phyloP scores from a whole-genome alignment of 179 eudicot genomes.

The Spergularia azorica region DNA sequence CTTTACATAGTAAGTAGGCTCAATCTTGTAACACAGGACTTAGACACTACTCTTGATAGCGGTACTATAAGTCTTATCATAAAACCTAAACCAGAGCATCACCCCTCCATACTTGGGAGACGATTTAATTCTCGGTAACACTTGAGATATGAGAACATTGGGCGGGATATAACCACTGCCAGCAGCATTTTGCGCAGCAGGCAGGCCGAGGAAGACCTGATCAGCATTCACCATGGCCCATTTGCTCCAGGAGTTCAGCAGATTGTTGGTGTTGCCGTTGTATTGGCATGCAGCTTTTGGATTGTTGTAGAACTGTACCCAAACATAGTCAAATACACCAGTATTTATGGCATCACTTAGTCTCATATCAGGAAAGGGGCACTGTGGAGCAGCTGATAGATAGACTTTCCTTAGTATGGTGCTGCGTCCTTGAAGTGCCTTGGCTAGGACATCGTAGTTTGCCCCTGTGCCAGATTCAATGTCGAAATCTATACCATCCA shows the following conservation, averaged over 20 bases:
- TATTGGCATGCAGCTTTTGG: slow-evolving; percentile 42
- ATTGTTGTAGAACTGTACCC: slow-evolving; percentile 68
- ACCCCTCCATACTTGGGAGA: slow-evolving; percentile 54
- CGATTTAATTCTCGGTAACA: slow-evolving; percentile 35
- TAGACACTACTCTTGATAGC: slow-evolving; percentile 34
- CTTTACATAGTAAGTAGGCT: background rate
- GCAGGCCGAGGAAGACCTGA: slow-evolving; percentile 45
- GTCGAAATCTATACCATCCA: slow-evolving; percentile 49
- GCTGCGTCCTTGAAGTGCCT: slow-evolving; percentile 24
- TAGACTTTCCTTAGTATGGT: slow-evolving; percentile 27
- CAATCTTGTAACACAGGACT: background rate
- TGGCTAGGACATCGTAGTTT: slow-evolving; percentile 40
- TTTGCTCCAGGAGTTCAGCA: slow-evolving; percentile 42
- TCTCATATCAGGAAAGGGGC: slow-evolving; percentile 43
- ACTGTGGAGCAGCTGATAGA: slow-evolving; percentile 51
- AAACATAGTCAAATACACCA: slow-evolving; percentile 43
- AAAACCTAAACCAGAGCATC: slow-evolving; percentile 49
- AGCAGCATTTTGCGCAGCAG: slow-evolving; percentile 46
- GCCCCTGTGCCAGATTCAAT: slow-evolving; percentile 31
- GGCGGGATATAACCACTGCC: slow-evolving; percentile 36
- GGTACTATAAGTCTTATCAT: slow-evolving; percentile 31
- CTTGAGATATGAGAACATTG: slow-evolving; percentile 28
- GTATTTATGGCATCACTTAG: slow-evolving; percentile 34
- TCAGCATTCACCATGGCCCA: slow-evolving; percentile 36
- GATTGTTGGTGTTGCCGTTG: slow-evolving; percentile 28